Conservation (phyloP, 768 basidiomycete species). For the Kwoniella botswanensis region DNA sequence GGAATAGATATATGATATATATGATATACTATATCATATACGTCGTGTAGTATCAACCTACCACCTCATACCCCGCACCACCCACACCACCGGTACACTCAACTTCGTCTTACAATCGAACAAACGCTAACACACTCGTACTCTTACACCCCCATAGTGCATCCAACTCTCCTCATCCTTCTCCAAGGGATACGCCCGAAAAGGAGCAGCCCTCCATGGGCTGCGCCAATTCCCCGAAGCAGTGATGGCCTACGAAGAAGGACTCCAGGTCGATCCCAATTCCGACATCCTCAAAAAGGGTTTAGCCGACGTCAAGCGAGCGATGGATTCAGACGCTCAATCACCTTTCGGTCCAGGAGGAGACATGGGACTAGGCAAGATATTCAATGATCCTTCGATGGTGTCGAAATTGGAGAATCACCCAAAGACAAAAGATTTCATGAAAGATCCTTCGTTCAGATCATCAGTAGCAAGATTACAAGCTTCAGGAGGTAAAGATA, state of each 20-base stretch:
- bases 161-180: constrained; percentile 78
- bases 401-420: constrained; percentile 82
- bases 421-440: constrained; percentile 80
- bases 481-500: constrained; percentile 39
- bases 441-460: constrained; percentile 81
- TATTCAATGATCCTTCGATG: constrained; percentile 84
- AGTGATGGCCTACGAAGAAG: constrained; percentile 78
- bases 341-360: constrained; percentile 59
- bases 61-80: no score
- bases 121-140: no score
- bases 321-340: constrained; percentile 61
- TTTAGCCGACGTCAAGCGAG: constrained; percentile 83
- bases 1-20: no score
- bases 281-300: constrained; percentile 83
- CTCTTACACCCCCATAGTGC: constrained; percentile 63
- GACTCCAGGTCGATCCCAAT: constrained; percentile 75
- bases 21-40: background rate
- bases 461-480: constrained; percentile 64
- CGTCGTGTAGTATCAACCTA: no score
- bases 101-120: no score
- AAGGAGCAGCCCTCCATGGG: constrained; percentile 92
- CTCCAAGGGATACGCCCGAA: constrained; percentile 88
- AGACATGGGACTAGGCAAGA: constrained; percentile 69
- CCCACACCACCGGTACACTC: no score
- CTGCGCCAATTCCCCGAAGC: constrained; percentile 78